Evolutionary conservation across 2,329 filamentous ascomycete genomes (phyloP).

Genomic region (Fusarium verticillioides): DNA sequence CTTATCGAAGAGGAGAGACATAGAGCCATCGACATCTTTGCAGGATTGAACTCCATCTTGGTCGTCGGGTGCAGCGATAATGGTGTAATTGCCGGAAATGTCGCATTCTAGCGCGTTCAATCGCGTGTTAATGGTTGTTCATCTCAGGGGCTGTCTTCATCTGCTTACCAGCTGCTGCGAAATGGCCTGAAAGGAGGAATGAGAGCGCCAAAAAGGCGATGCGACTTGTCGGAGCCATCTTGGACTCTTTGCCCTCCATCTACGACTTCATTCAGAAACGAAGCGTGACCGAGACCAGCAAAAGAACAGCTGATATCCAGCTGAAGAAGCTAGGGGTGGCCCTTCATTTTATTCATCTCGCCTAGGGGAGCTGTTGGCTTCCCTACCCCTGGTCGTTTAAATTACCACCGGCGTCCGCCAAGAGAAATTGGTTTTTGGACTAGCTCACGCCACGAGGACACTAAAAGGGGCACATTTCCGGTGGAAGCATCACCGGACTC

Average conservation of each 20-base stretch:
- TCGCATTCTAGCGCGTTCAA: conserved; percentile 37
- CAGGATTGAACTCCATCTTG: conserved; percentile 39
- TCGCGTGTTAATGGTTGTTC: not conserved
- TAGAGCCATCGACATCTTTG: conserved; percentile 41
- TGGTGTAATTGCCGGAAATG: conserved; percentile 43
- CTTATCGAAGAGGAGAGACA: conserved; percentile 43
- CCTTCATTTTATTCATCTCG: conserved; percentile 44
- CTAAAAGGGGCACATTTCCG: conserved; percentile 32
- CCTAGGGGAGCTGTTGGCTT: conserved; percentile 1
- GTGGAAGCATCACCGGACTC: conserved; percentile 8
- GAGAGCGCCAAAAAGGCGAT: conserved; percentile 41
- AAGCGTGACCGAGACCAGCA: conserved; percentile 14
- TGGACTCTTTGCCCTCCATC: conserved; percentile 35
- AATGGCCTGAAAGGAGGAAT: conserved; percentile 35
- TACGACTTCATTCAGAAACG: conserved; percentile 19
- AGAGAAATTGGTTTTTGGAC: conserved; percentile 24
- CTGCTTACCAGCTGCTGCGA: conserved; percentile 40
- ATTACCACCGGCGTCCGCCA: conserved; percentile 29
- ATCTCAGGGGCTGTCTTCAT: not conserved
- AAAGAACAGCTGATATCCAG: not conserved
- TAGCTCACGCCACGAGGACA: conserved; percentile 41
- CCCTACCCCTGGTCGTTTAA: conserved; percentile 22
- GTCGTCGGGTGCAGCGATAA: conserved; percentile 39
- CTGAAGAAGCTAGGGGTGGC: conserved; percentile 7
- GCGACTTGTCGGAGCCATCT: conserved; percentile 40